Conservation (phyloP, 148 eudicot genomes). For the Camellia japonica region DNA sequence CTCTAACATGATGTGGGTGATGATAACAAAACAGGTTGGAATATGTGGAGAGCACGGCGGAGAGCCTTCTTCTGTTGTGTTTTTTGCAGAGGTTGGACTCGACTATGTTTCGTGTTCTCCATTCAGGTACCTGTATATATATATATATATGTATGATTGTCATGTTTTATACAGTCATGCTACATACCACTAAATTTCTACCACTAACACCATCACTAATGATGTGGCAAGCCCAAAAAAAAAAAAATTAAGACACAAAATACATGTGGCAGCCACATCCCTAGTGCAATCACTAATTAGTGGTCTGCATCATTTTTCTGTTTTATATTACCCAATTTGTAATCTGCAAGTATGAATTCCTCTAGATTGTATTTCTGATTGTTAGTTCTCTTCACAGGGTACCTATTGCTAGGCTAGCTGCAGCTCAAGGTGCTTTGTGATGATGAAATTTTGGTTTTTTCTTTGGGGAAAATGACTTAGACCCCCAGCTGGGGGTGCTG, state of each 20-base stretch:
- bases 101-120: slow-evolving; percentile 99
- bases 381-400: slow-evolving; percentile 34
- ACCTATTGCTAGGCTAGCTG: slow-evolving; percentile 67
- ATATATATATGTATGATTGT: no score
- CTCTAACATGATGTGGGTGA: background rate
- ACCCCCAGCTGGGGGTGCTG: no score
- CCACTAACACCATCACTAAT: no score
- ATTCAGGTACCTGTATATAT: slow-evolving; percentile 52
- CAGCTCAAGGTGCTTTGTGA: slow-evolving; percentile 54
- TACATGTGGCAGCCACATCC: no score
- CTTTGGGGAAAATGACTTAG: no score
- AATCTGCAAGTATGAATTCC: background rate
- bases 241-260: no score
- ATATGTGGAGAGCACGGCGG: slow-evolving; percentile 99
- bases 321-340: no score
- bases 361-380: background rate
- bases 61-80: slow-evolving; percentile 96
- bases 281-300: no score
- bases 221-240: no score
- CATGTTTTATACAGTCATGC: no score
- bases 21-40: slow-evolving; percentile 56
- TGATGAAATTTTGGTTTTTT: background rate
- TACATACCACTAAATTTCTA: no score
- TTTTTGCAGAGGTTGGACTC: slow-evolving; percentile 80
- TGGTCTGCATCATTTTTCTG: no score